These are phyloP conservation scores for Novymonas esmeraldas DNA, from an alignment of 208 protist species.

Conservation along the genomic window DNA sequence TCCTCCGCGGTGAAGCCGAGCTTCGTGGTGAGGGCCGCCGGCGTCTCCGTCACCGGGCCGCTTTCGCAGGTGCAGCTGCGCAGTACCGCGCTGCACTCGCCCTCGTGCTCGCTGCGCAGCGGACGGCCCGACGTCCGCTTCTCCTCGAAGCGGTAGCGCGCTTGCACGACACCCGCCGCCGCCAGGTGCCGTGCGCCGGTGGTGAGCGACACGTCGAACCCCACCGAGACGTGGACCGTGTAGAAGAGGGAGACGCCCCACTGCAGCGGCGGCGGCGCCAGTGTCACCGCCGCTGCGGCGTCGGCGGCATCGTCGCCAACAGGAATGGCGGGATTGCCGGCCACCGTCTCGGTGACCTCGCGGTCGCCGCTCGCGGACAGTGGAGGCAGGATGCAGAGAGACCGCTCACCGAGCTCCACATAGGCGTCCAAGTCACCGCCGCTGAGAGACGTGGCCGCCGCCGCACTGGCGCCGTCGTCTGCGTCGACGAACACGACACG, in stretches of 20 bases:
- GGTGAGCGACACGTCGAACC: constrained; percentile 15
- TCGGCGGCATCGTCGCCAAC: background rate
- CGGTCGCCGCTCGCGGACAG: background rate
- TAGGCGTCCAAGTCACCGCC: background rate
- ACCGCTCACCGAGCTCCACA: constrained; percentile 24
- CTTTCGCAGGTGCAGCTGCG: constrained; percentile 10
- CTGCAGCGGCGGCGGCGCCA: background rate
- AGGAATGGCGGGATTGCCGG: too few relatives aligned
- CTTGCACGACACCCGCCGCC: constrained; percentile 6
- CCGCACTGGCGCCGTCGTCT: too few relatives aligned
- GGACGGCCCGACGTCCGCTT: background rate
- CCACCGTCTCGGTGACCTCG: too few relatives aligned
- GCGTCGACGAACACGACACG: constrained; percentile 9
- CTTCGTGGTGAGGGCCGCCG: constrained; percentile 1
- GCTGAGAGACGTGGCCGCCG: background rate
- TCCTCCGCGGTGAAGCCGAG: constrained; percentile 1
- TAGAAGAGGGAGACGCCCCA: background rate
- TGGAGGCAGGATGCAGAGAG: constrained; percentile 28
- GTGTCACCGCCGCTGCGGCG: background rate
- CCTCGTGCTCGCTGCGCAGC: constrained; percentile 20
- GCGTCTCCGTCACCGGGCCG: constrained; percentile 11
- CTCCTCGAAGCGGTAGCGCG: constrained; percentile 16
- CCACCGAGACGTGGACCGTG: constrained; percentile 11
- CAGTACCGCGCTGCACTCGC: constrained; percentile 16
- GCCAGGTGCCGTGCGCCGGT: constrained; percentile 1